Evolutionary conservation across 176 grass and related monocot species (phyloP).

Genomic region (Carex scoparia): DNA sequence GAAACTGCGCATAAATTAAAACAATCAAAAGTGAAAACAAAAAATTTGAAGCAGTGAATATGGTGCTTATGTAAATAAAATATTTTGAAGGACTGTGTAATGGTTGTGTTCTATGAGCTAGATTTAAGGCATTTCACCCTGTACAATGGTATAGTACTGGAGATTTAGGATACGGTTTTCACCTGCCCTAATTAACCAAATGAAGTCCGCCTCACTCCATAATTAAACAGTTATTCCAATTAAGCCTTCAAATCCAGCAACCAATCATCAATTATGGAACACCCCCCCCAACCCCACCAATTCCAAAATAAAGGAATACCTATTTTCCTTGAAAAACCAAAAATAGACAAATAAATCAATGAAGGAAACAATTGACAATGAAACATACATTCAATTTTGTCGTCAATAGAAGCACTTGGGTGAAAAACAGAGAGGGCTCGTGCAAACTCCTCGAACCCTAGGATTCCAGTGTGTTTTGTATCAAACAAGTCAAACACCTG

Average conservation of each 20-base stretch:
- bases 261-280: background rate
- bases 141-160: background rate
- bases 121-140: background rate
- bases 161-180: background rate
- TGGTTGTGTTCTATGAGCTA: background rate
- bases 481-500: slow-evolving; percentile 99
- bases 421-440: slow-evolving; percentile 93
- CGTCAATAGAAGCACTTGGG: slow-evolving; percentile 73
- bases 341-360: background rate
- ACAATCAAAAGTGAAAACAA: background rate
- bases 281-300: too few relatives aligned
- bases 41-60: too few relatives aligned
- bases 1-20: slow-evolving; percentile 57
- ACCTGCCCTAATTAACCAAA: background rate
- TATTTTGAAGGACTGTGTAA: background rate
- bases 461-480: slow-evolving; percentile 90
- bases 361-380: slow-evolving; percentile 1
- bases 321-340: background rate
- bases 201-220: background rate
- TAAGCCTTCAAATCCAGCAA: background rate
- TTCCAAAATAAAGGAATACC: background rate
- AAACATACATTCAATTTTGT: slow-evolving; percentile 89
- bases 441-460: slow-evolving; percentile 96
- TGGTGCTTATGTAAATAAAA: too few relatives aligned
- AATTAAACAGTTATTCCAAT: background rate